Conservation (phyloP, 768 basidiomycete species). For the Austroboletus festivus region DNA sequence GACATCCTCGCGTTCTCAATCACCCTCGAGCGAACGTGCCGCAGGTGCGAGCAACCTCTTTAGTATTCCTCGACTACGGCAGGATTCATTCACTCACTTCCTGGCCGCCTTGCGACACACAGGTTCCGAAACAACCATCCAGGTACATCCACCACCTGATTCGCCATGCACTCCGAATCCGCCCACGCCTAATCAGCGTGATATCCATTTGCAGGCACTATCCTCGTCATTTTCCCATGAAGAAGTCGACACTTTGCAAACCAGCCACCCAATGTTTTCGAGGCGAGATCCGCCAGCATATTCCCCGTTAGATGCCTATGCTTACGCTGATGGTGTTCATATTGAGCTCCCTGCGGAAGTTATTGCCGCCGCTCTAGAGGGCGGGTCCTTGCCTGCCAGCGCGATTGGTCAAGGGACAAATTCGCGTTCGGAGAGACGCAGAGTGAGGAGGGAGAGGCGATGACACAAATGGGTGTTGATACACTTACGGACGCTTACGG, state of each 20-base stretch:
- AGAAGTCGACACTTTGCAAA: conserved; percentile 26
- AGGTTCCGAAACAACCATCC: conserved; percentile 66
- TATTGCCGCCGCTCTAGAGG: conserved; percentile 85
- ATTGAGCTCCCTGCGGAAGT: conserved; percentile 91
- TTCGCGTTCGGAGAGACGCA: conserved; percentile 54
- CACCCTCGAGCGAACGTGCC: conserved; percentile 48
- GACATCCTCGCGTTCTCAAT: conserved; percentile 50
- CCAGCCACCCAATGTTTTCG: conserved; percentile 33
- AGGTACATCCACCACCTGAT: conserved; percentile 76
- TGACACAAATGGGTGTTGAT: conserved; percentile 11
- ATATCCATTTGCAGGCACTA: conserved; percentile 76
- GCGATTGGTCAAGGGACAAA: conserved; percentile 49
- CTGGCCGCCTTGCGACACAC: conserved; percentile 53
- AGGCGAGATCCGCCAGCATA: conserved; percentile 81
- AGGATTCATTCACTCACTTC: conserved; percentile 66
- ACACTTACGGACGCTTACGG: neutral
- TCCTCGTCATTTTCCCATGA: conserved; percentile 18
- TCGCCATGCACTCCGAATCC: conserved; percentile 77
- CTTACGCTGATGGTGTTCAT: conserved; percentile 85
- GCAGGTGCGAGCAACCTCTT: conserved; percentile 86
- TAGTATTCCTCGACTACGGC: conserved; percentile 66
- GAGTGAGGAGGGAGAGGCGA: conserved; percentile 50
- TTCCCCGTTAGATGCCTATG: conserved; percentile 83
- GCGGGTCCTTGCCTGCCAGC: conserved; percentile 57
- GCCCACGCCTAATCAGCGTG: conserved; percentile 79